Evolutionary conservation across 768 basidiomycete species (phyloP).

Genomic region (Leccinellum luteum): DNA sequence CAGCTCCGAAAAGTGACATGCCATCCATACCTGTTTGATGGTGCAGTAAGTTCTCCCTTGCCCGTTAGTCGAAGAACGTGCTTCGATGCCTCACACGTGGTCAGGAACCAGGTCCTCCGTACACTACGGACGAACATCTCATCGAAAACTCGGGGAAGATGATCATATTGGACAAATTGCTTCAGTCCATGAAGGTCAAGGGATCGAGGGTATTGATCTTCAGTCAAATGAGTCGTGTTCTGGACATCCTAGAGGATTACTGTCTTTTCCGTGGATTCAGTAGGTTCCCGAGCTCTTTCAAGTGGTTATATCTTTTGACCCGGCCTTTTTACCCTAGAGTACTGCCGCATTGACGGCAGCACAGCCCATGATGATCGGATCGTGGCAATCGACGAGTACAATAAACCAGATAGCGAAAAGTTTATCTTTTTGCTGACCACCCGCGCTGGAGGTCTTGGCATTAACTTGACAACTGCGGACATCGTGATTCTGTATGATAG

Average conservation of each 20-base stretch:
- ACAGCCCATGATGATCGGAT: conserved; percentile 98
- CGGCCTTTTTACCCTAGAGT: conserved; percentile 49
- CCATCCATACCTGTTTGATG: conserved; percentile 91
- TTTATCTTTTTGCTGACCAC: conserved; percentile 97
- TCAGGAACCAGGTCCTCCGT: conserved; percentile 95
- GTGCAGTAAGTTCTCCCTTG: conserved; percentile 55
- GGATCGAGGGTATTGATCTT: conserved; percentile 97
- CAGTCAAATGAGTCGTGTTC: conserved; percentile 98
- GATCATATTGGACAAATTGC: conserved; percentile 93
- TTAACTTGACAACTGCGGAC: conserved; percentile 94
- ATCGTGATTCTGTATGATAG: conserved; percentile 94
- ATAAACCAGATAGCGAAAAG: conserved; percentile 89
- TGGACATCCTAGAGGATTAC: conserved; percentile 95
- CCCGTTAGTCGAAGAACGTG: not conserved
- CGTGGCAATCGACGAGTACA: conserved; percentile 94
- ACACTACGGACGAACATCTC: conserved; percentile 96
- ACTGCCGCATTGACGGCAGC: conserved; percentile 94
- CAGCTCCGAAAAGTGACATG: conserved; percentile 82
- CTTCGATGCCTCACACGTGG: not conserved
- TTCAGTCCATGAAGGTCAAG: conserved; percentile 82
- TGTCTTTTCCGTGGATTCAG: conserved; percentile 89
- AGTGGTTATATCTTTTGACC: conserved; percentile 1
- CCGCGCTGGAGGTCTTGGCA: conserved; percentile 94
- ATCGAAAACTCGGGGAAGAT: conserved; percentile 95
- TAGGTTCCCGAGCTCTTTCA: conserved; percentile 38